Conservation (phyloP, 805 yeast genomes). For the Myxozyma geophila region DNA sequence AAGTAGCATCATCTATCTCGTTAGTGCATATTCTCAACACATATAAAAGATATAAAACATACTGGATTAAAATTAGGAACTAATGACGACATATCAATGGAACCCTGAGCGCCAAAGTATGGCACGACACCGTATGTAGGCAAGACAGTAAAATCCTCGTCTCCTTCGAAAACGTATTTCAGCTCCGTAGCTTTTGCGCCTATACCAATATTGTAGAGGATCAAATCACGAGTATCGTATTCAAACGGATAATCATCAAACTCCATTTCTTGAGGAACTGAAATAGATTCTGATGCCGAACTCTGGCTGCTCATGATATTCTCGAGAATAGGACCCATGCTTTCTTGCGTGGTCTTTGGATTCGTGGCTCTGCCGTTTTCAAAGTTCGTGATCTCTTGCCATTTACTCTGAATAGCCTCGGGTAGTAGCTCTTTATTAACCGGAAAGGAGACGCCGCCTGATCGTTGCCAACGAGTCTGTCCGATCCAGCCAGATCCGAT, state of each 20-base stretch:
- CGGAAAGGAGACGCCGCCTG: conserved; percentile 72
- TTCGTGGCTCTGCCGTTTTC: conserved; percentile 56
- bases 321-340: conserved; percentile 78
- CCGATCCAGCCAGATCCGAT: conserved; percentile 98
- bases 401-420: conserved; percentile 71
- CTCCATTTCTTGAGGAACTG: conserved; percentile 48
- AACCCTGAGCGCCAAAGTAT: conserved; percentile 64
- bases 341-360: conserved; percentile 70
- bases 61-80: conserved; percentile 81
- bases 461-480: conserved; percentile 91
- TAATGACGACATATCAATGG: conserved; percentile 58
- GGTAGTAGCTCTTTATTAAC: conserved; percentile 56
- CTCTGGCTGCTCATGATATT: conserved; percentile 44
- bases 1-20: conserved; percentile 62
- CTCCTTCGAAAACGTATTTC: conserved; percentile 77
- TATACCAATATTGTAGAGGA: conserved; percentile 84
- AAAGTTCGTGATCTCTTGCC: conserved; percentile 72
- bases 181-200: conserved; percentile 83
- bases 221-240: conserved; percentile 47
- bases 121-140: conserved; percentile 93
- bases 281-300: conserved; percentile 38
- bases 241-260: conserved; percentile 17
- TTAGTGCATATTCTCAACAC: not conserved
- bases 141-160: conserved; percentile 75
- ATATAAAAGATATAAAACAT: not conserved